phyloP scores from a whole-genome alignment of 345 rosid genomes.

The Brassica napus region Da-Ae NC_063442.1:11850001-11850500 shows the following conservation, averaged over 20 bases:
- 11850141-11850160: background rate
- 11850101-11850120: constrained; percentile 41
- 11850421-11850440: background rate
- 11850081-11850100: constrained; percentile 73
- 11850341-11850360: background rate
- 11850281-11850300: background rate
- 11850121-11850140: too few relatives aligned
- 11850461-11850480: background rate
- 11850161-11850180: background rate
- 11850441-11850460: background rate
- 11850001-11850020: background rate
- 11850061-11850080: constrained; percentile 41
- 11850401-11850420: background rate
- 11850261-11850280: background rate
- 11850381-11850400: background rate
- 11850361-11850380: background rate
- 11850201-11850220: background rate
- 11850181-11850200: background rate
- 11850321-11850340: background rate
- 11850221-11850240: too few relatives aligned
- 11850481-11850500: background rate
- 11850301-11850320: background rate
- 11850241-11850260: background rate
- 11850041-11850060: constrained; percentile 99
- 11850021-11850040: constrained; percentile 87